Conservation (phyloP, 2,329 filamentous ascomycete genomes). For the Paecilomyces sp. region DNA sequence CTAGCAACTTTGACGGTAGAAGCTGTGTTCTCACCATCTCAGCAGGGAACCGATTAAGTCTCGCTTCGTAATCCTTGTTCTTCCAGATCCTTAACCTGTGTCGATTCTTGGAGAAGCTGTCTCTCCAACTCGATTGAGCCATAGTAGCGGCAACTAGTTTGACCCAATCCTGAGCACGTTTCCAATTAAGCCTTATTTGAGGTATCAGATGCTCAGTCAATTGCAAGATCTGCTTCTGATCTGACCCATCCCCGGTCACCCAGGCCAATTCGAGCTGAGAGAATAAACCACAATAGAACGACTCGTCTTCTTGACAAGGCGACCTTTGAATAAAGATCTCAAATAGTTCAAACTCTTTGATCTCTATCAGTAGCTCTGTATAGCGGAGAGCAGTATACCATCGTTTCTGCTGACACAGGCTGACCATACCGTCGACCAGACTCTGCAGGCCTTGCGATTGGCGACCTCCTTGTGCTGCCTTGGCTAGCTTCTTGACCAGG, state of each 20-base stretch:
- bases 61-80: neutral
- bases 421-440: neutral
- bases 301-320: neutral
- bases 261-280: neutral
- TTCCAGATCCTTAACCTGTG: neutral
- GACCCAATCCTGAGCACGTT: neutral
- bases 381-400: conserved; percentile 1
- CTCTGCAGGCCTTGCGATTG: neutral
- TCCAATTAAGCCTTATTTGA: neutral
- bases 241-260: neutral
- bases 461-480: neutral
- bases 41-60: neutral
- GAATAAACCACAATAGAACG: neutral
- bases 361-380: neutral
- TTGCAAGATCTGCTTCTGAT: neutral
- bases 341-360: neutral
- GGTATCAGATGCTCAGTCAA: neutral
- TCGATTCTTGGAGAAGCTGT: neutral
- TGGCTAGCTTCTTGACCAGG: neutral
- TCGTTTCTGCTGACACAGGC: neutral
- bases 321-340: neutral
- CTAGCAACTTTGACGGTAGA: neutral
- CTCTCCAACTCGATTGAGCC: neutral
- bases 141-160: neutral
- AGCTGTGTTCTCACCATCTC: neutral